Conservation (phyloP, 345 rosid species). For the Eucalyptus regnans region DNA sequence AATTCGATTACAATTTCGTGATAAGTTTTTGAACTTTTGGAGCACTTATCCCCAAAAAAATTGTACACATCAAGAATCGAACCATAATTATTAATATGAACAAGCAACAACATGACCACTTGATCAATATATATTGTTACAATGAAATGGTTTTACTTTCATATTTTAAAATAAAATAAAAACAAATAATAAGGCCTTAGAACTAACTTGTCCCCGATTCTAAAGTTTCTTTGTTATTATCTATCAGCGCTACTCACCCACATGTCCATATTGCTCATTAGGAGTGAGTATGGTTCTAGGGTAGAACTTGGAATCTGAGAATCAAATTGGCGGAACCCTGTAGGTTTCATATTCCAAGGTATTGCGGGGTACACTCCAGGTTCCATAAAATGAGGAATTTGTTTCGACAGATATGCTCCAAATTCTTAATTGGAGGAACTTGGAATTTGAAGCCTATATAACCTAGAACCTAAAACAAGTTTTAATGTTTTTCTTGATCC, state of each 20-base stretch:
- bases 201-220: not conserved
- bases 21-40: rapidly evolving
- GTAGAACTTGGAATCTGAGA: no score
- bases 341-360: no score
- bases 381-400: no score
- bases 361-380: no score
- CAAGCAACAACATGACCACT: not conserved
- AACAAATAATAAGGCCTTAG: not conserved
- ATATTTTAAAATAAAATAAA: not conserved
- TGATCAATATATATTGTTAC: not conserved
- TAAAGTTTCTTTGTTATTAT: not conserved
- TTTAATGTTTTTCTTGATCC: no score
- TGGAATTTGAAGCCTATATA: no score
- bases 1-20: rapidly evolving
- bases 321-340: no score
- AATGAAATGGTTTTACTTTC: not conserved
- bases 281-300: no score
- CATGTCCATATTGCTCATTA: not conserved
- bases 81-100: not conserved
- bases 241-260: not conserved
- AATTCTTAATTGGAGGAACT: no score
- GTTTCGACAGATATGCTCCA: no score
- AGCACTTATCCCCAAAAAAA: rapidly evolving
- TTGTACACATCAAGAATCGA: not conserved
- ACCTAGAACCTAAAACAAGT: no score